Conservation (phyloP, 257 asterid species). For the Penstemon davidsonii region DNA sequence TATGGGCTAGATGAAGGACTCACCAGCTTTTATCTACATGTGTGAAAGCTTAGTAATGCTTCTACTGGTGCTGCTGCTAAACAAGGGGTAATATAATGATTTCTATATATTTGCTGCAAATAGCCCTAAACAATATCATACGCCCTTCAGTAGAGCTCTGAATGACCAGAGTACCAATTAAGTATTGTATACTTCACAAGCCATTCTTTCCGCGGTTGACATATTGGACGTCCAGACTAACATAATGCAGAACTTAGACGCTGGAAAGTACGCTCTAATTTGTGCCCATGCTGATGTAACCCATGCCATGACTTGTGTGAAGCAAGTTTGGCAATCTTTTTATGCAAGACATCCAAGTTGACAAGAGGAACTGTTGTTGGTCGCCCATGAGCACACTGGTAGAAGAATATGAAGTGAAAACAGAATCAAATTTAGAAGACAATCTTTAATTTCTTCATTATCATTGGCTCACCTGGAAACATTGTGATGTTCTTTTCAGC, state of each 20-base stretch:
- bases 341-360: conserved; percentile 59
- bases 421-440: neutral
- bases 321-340: conserved; percentile 52
- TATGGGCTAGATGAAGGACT: too few species aligned
- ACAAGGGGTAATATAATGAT: too few species aligned
- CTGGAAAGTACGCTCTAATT: conserved; percentile 46
- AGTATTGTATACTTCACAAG: neutral
- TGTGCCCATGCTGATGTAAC: conserved; percentile 53
- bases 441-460: conserved; percentile 20
- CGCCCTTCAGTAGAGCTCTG: too few species aligned
- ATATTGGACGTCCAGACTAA: conserved; percentile 18
- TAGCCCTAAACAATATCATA: too few species aligned
- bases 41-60: too few species aligned
- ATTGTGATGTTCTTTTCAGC: conserved; percentile 78
- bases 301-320: conserved; percentile 67
- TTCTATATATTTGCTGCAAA: too few species aligned
- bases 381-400: conserved; percentile 97
- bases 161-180: too few species aligned
- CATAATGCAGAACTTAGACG: conserved; percentile 54
- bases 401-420: conserved; percentile 12
- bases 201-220: neutral
- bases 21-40: too few species aligned
- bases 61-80: too few species aligned
- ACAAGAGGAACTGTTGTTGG: conserved; percentile 93
- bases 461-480: conserved; percentile 78